Evolutionary conservation across 176 grass and related monocot genomes (phyloP).

Genomic region (Zoysia japonica): DNA sequence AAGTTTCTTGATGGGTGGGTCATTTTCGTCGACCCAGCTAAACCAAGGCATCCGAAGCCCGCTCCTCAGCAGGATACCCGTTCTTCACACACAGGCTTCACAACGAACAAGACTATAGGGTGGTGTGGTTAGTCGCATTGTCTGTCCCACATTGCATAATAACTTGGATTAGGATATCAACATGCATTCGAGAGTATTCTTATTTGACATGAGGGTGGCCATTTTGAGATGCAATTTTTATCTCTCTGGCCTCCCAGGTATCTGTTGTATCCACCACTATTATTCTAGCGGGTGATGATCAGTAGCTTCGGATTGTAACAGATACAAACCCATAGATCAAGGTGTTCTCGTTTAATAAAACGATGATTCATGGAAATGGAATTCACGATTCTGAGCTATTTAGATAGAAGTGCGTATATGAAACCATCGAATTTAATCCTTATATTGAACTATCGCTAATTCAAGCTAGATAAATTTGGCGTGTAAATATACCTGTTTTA

Average conservation of each 20-base stretch:
- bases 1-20: slow-evolving; percentile 96
- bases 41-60: slow-evolving; percentile 60
- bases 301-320: not conserved
- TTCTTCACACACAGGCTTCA: slow-evolving; percentile 50
- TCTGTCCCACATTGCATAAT: not conserved
- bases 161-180: not conserved
- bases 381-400: not conserved
- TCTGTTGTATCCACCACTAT: not conserved
- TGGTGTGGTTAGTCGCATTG: slow-evolving; percentile 59
- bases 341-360: not conserved
- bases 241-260: not conserved
- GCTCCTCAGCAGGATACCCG: slow-evolving; percentile 20
- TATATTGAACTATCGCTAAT: not conserved
- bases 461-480: not conserved
- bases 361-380: not conserved
- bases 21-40: slow-evolving; percentile 92
- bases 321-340: not conserved
- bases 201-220: not conserved
- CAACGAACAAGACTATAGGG: slow-evolving; percentile 66
- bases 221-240: not conserved
- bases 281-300: slow-evolving; percentile 10
- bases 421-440: not conserved
- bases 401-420: not conserved
- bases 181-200: not conserved
- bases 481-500: no score